Evolutionary conservation across 176 grass and related monocot genomes (phyloP).

Genomic region (Phyllostachys edulis): DNA sequence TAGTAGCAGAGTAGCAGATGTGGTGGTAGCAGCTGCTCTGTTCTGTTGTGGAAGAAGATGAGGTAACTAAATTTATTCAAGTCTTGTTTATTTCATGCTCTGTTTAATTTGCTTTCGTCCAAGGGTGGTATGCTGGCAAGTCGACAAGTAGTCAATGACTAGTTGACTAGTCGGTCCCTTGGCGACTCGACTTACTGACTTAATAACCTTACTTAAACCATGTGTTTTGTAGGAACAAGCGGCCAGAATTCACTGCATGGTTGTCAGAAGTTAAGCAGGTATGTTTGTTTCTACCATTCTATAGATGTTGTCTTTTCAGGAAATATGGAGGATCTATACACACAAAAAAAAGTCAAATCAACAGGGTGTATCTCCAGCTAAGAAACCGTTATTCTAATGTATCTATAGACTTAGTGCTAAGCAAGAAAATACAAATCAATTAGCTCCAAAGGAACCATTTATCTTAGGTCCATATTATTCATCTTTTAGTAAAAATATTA

Average conservation of each 20-base stretch:
- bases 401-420: not conserved
- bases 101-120: too few species aligned
- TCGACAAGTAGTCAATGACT: too few species aligned
- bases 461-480: not conserved
- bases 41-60: too few species aligned
- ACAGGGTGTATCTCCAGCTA: not conserved
- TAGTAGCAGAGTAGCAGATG: too few species aligned
- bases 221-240: slow-evolving; percentile 74
- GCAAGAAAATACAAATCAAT: not conserved
- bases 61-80: too few species aligned
- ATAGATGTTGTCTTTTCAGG: not conserved
- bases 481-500: slow-evolving; percentile 2
- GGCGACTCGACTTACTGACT: too few species aligned
- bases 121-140: too few species aligned
- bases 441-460: not conserved
- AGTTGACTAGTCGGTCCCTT: too few species aligned
- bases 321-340: not conserved
- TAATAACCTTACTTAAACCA: not conserved
- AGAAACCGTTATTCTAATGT: not conserved
- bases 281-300: slow-evolving; percentile 17
- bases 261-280: slow-evolving; percentile 93
- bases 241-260: slow-evolving; percentile 98
- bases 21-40: too few species aligned
- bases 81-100: too few species aligned
- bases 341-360: not conserved